Evolutionary conservation across 805 yeast species (phyloP), one percentile per base, ranked within the genome.

Genomic region (Kluyveromyces aestuarii): DNA sequence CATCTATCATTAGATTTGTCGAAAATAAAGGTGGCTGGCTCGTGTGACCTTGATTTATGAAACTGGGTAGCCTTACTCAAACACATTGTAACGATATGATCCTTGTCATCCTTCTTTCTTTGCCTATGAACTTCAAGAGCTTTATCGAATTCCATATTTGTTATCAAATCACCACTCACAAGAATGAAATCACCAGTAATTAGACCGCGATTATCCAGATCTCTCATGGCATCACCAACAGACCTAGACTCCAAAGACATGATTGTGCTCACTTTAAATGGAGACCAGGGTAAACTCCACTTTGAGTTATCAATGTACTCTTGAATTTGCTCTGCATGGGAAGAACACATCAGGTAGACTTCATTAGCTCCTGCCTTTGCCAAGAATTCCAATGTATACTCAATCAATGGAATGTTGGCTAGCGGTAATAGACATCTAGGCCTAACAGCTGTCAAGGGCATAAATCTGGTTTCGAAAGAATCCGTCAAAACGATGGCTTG

Each of bases 171-270:
- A 52, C 99, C 99, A 8, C 95, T 81, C 33, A 93, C 86, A 37
- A 93, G 73, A 48, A 93, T 70, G 60, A 93, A 93, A 66, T 93
- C 99, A 13, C 95, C 90, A 1, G 86, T 80, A 46, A 93, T 87
- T 49, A 91, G 71, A 6, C 96, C 96, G 57, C 96, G 75, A 52
- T 87, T 82, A 65, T 93, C 99, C 50, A 93, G 71, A 62, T 91
- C 98, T 64, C 99, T 77, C 95, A 93, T 87, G 18, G 96, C 95
- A 69, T 93, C 99, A 55, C 99, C 99, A 10, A 91, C 95, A 27
- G 95, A 86, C 65, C 90, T 72, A 10, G 93, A 82, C 64, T 91
- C 96, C 44, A 88, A 79, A 21, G 95, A 80, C 74, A 86, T 77
- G 47, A 91, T 79, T 2, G 95, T 84, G 44, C 80, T 78, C 41